A percentile compares a stretch with the other conserved stretches of the same genome.
These are phyloP conservation scores for Kentomonas sorsogonicus DNA, from an alignment of 208 protist species.

Conservation along the genomic window DNA sequence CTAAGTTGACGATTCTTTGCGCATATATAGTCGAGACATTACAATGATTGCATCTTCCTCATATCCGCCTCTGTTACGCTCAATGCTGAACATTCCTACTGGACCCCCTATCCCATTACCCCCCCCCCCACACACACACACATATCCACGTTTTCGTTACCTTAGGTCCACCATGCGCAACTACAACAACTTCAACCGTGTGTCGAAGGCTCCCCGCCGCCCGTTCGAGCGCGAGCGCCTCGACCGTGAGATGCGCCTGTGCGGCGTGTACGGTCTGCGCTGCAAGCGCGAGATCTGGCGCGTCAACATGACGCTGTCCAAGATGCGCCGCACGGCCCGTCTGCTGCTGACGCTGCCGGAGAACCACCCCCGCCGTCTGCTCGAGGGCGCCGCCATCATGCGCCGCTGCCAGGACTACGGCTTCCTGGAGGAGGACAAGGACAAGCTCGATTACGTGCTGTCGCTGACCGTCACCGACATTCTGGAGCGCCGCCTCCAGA, in stretches of 20 bases:
- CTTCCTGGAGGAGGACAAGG: conserved; percentile 97
- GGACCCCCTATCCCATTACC: not conserved
- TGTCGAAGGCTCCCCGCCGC: conserved; percentile 96
- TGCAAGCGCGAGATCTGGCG: conserved; percentile 99
- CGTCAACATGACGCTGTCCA: conserved; percentile 97
- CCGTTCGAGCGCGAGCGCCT: conserved; percentile 99
- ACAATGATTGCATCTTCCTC: no score
- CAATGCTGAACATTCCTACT: not conserved
- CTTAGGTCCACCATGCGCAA: conserved; percentile 67
- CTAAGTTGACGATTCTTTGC: not conserved
- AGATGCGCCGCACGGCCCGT: conserved; percentile 99
- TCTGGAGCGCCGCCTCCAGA: conserved; percentile 99
- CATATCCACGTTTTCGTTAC: not conserved
- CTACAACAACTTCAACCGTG: conserved; percentile 97
- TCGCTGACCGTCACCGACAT: conserved; percentile 98
- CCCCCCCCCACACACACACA: not conserved
- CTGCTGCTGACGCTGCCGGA: conserved; percentile 99
- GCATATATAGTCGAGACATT: no score
- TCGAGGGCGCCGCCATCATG: conserved; percentile 99
- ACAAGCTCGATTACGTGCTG: conserved; percentile 99
- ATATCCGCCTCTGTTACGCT: not conserved
- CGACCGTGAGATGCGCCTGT: conserved; percentile 99
- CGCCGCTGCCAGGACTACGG: conserved; percentile 98
- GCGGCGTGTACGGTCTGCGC: conserved; percentile 98
- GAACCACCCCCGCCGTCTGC: conserved; percentile 93